Evolutionary conservation across 2,329 filamentous ascomycete genomes (phyloP), one percentile per base, ranked within the genome.

Genomic region (Stromatinia cepivora): DNA sequence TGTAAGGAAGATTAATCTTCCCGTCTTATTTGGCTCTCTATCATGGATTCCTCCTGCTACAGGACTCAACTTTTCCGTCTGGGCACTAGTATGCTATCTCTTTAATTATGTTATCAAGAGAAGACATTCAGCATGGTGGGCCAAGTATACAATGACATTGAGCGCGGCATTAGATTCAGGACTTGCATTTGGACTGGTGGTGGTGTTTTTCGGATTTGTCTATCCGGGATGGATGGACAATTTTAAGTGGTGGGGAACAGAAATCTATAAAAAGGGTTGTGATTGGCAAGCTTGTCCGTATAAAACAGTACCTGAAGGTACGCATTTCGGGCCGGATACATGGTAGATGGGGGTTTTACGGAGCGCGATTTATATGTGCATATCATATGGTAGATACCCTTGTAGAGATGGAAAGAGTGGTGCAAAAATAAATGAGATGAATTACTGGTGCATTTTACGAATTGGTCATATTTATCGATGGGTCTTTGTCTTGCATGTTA

Each of bases 71-170:
- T 97, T 95, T 78, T 92, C 89, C 1, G 90, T 94, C 56, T 96
- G 93, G 92, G 91, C 90, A 0, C 81, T 95, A 10, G 91, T 96
- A 20, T 95, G 92, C 81, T 96, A 90, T 79, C 74, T 92, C 56
- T 97, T 97, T 84, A 96, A 96, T 79, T 89, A 90, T 78, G 79
- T 90, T 71, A 85, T 96, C 76, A 88, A 89, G 77, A 87, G 87
- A 48, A 84, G 90, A 31, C 90, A 87, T 36, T 84, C 83, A 42
- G 88, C 87, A 1, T 97, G 93, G 93, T 96, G 93, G 93, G 88
- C 88, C 61, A 95, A 96, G 80, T 96, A 96, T 79, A 94, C 92
- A 53, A 95, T 96, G 92, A 94, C 92, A 5, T 82, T 96, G 66
- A 92, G 90, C 70, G 92, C 92, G 0, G 93, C 92, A 1, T 83